A percentile compares a stretch with the other conserved stretches of the same genome.
phyloP scores from a whole-genome alignment of 1,284 basidiomycete genomes.

The Ceratobasidium papillatum region DNA sequence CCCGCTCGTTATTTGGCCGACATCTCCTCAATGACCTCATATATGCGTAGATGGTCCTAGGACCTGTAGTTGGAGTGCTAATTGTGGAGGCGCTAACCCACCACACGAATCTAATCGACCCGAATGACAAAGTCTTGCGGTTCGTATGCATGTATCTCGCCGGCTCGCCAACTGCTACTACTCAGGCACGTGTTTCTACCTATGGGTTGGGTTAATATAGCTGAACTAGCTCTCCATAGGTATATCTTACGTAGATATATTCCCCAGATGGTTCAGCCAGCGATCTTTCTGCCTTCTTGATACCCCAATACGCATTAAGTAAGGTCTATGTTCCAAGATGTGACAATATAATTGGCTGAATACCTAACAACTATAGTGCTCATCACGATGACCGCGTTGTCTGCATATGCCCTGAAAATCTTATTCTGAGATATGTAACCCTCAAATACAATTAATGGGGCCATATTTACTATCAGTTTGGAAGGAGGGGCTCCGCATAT shows the following conservation, averaged over 20 bases:
- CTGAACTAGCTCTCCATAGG: background rate
- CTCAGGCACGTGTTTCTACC: slow-evolving; percentile 53
- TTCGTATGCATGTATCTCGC: slow-evolving; percentile 73
- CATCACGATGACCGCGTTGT: slow-evolving; percentile 24
- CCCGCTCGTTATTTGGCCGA: background rate
- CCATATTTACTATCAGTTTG: background rate
- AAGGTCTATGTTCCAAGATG: background rate
- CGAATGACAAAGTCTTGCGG: slow-evolving; percentile 67
- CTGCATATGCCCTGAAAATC: slow-evolving; percentile 18
- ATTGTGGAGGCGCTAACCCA: slow-evolving; percentile 64
- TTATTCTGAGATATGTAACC: background rate
- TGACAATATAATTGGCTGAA: background rate
- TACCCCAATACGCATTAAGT: slow-evolving; percentile 31
- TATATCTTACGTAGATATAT: slow-evolving; percentile 26
- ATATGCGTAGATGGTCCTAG: slow-evolving; percentile 60
- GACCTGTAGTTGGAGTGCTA: slow-evolving; percentile 74
- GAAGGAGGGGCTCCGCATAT: no score
- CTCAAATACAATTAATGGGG: background rate
- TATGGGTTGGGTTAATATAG: background rate
- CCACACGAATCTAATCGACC: slow-evolving; percentile 59
- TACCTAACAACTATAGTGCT: slow-evolving; percentile 9
- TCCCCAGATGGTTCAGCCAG: slow-evolving; percentile 17
- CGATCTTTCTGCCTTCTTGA: slow-evolving; percentile 15
- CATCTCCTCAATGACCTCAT: background rate
- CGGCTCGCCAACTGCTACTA: slow-evolving; percentile 71